Evolutionary conservation across 306 rosid species (phyloP).

Genomic region (Astragalus glycyphyllos): DNA sequence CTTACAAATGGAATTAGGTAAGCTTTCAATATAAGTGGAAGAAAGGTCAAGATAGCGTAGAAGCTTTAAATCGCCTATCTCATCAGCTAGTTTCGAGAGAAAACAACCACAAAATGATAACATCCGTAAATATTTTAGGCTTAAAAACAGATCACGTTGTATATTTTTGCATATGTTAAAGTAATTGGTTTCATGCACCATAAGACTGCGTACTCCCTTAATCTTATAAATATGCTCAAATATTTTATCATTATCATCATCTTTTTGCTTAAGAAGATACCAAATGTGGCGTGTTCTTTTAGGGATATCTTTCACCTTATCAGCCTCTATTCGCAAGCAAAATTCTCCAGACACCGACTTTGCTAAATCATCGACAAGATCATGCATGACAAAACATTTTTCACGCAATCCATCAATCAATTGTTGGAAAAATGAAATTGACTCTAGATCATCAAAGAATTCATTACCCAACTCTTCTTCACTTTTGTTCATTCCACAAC

Average conservation of each 20-base stretch:
- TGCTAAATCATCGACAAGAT: slow-evolving; percentile 56
- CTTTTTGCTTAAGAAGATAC: not conserved
- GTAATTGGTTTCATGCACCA: not conserved
- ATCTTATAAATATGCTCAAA: not conserved
- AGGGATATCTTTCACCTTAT: not conserved
- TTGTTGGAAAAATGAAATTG: slow-evolving; percentile 52
- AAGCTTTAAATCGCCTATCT: slow-evolving; percentile 27
- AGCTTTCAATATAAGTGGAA: not conserved
- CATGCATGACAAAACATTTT: slow-evolving; percentile 32
- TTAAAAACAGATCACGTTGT: not conserved
- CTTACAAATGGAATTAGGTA: slow-evolving; percentile 41
- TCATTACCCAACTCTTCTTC: slow-evolving; percentile 49
- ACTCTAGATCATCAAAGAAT: slow-evolving; percentile 46
- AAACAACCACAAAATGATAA: not conserved
- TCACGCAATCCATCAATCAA: not conserved
- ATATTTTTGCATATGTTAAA: not conserved
- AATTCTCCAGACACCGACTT: slow-evolving; percentile 41
- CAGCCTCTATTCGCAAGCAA: not conserved
- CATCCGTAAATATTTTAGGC: not conserved
- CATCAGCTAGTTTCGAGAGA: not conserved
- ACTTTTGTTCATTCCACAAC: not conserved
- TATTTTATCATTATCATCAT: no score
- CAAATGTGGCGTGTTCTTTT: slow-evolving; percentile 27
- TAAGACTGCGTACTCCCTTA: not conserved
- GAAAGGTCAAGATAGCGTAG: slow-evolving; percentile 40